Evolutionary conservation across 306 rosid genomes (phyloP).

Genomic region (Mimosa bimucronata): DNA sequence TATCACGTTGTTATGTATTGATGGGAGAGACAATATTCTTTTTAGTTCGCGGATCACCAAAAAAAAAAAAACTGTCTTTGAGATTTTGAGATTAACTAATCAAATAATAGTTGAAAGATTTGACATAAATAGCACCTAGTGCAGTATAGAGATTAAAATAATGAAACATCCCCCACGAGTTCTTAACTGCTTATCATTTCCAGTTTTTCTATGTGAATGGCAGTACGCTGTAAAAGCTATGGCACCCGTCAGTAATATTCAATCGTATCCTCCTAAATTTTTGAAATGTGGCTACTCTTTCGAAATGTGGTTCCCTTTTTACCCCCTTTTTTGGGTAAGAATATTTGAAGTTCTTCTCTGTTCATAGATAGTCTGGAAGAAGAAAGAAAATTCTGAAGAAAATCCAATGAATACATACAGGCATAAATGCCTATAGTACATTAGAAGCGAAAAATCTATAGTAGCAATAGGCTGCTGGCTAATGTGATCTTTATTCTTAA

Average conservation of each 20-base stretch:
- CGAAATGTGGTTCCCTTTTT: too few relatives aligned
- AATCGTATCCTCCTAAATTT: neutral
- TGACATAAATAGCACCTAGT: too few relatives aligned
- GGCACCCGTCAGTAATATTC: neutral
- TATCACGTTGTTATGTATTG: too few relatives aligned
- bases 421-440: neutral
- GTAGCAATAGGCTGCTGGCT: neutral
- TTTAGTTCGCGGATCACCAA: too few relatives aligned
- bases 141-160: neutral
- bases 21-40: too few relatives aligned
- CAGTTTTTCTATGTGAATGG: too few relatives aligned
- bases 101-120: too few relatives aligned
- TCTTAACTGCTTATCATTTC: too few relatives aligned
- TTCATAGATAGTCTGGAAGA: neutral
- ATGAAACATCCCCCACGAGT: neutral
- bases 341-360: neutral
- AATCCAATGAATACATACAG: neutral
- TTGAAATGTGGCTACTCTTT: neutral
- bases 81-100: too few relatives aligned
- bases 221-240: neutral
- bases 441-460: neutral
- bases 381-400: neutral
- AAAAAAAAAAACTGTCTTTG: too few relatives aligned
- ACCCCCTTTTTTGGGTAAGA: too few relatives aligned
- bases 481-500: neutral